These are phyloP conservation scores for Aristolochia californica DNA, from an alignment of 164 flowering plant genomes.

Conservation along the genomic window DNA sequence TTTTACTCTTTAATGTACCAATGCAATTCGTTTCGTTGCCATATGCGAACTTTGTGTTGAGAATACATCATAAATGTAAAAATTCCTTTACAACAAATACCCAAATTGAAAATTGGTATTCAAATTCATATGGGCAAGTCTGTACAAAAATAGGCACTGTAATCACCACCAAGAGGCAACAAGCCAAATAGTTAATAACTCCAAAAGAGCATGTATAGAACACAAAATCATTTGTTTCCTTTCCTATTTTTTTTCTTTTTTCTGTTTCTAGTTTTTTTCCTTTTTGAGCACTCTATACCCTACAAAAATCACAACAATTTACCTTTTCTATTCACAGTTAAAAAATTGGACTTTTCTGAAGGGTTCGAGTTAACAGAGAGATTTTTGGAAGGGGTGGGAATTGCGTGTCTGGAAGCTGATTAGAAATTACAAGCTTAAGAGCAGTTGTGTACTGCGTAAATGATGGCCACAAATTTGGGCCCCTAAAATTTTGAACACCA, in stretches of 20 bases:
- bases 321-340: slow-evolving; percentile 33
- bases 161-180: background rate
- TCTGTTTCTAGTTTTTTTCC: too few relatives aligned
- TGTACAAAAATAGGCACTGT: slow-evolving; percentile 6
- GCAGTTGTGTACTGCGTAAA: slow-evolving; percentile 72
- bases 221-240: background rate
- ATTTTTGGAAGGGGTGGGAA: slow-evolving; percentile 32
- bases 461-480: slow-evolving; percentile 86
- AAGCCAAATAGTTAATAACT: background rate
- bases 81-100: slow-evolving; percentile 1
- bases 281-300: background rate
- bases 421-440: slow-evolving; percentile 58
- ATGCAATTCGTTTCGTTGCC: background rate
- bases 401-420: slow-evolving; percentile 38
- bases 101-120: background rate
- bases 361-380: slow-evolving; percentile 56
- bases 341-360: slow-evolving; percentile 17
- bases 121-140: background rate
- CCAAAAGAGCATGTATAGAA: background rate
- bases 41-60: background rate
- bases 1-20: too few relatives aligned
- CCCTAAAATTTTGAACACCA: slow-evolving; percentile 32
- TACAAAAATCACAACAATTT: slow-evolving; percentile 6
- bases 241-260: too few relatives aligned
- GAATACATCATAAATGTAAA: background rate